phyloP scores from a whole-genome alignment of 2,329 filamentous ascomycete species.

The Chaetomium sp. region DNA sequence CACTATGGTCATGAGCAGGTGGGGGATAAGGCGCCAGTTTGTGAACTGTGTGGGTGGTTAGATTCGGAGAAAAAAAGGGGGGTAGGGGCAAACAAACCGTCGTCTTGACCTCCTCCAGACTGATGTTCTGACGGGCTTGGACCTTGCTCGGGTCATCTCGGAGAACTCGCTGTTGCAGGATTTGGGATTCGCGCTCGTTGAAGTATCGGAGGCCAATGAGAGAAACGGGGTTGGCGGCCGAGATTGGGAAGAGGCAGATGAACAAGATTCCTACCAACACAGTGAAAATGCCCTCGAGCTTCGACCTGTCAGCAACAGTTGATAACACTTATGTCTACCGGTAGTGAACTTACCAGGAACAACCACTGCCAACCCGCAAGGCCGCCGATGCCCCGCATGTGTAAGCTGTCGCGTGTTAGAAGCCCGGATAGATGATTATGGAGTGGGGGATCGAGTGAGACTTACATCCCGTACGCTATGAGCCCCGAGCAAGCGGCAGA shows the following conservation, averaged over 20 bases:
- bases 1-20: slow-evolving; percentile 28
- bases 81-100: slow-evolving; percentile 24
- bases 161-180: slow-evolving; percentile 30
- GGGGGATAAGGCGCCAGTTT: slow-evolving; percentile 33
- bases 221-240: slow-evolving; percentile 27
- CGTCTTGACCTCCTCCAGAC: slow-evolving; percentile 28
- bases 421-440: neutral
- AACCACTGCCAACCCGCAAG: slow-evolving; percentile 33
- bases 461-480: slow-evolving; percentile 36
- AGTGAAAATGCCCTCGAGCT: slow-evolving; percentile 34
- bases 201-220: slow-evolving; percentile 29
- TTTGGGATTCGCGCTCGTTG: slow-evolving; percentile 30
- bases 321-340: neutral
- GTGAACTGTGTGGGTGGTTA: slow-evolving; percentile 24
- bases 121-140: slow-evolving; percentile 23
- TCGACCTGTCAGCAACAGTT: neutral
- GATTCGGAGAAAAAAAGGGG: neutral
- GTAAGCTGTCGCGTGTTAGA: slow-evolving; percentile 19
- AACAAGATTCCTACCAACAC: slow-evolving; percentile 29
- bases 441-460: neutral
- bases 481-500: slow-evolving; percentile 35
- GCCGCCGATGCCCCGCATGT: slow-evolving; percentile 29
- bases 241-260: slow-evolving; percentile 27
- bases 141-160: slow-evolving; percentile 33
- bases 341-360: slow-evolving; percentile 22